phyloP scores from a whole-genome alignment of 176 grass and related monocot genomes.

The Aechmea fasciata region DNA sequence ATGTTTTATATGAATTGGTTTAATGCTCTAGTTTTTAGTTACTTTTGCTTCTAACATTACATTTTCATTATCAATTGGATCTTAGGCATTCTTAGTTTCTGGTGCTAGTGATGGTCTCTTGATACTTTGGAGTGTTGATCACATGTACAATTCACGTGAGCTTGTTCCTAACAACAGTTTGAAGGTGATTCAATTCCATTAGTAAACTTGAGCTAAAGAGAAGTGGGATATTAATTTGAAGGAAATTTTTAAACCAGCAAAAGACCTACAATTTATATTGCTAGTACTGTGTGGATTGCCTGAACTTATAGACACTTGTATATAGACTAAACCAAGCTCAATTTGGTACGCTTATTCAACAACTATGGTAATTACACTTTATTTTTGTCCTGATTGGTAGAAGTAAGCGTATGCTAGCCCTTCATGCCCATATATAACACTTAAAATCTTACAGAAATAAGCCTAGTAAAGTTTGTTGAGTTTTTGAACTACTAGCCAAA shows the following conservation, averaged over 20 bases:
- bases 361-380: too few species aligned
- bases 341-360: neutral
- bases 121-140: conserved; percentile 93
- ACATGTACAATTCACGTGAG: conserved; percentile 87
- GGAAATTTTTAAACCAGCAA: too few species aligned
- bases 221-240: too few species aligned
- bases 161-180: conserved; percentile 92
- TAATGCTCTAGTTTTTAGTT: neutral
- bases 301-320: neutral
- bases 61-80: conserved; percentile 19
- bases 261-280: too few species aligned
- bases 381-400: too few species aligned
- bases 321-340: neutral
- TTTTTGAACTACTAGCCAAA: too few species aligned
- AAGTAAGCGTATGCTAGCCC: neutral
- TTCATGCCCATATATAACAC: neutral
- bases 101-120: conserved; percentile 90
- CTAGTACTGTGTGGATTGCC: neutral
- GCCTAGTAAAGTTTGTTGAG: neutral
- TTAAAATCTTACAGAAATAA: neutral
- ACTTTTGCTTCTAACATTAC: conserved; percentile 4
- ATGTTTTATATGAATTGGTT: neutral
- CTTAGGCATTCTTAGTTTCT: conserved; percentile 91
- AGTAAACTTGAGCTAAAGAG: too few species aligned
- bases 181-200: conserved; percentile 41